phyloP scores from a whole-genome alignment of 169 alveolate species.

The Plasmodium fragile region DNA sequence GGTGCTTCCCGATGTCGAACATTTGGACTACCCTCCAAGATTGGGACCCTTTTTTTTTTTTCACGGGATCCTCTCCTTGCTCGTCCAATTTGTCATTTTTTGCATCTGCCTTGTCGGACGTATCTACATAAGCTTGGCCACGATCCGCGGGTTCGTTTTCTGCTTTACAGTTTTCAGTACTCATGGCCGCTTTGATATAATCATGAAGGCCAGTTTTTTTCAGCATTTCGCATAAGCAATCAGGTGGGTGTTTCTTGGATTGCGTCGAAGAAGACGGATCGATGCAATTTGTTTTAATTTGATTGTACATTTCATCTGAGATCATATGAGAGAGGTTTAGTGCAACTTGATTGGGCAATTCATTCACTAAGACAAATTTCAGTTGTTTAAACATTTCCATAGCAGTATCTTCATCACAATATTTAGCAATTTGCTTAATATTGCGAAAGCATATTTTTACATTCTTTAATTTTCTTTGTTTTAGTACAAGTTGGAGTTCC shows the following conservation, averaged over 20 bases:
- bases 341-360: constrained; percentile 36
- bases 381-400: constrained; percentile 9
- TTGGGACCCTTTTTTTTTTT: not conserved
- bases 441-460: constrained; percentile 3
- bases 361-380: constrained; percentile 36
- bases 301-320: constrained; percentile 44
- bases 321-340: constrained; percentile 1
- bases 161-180: not conserved
- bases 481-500: constrained; percentile 17
- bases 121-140: not conserved
- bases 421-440: constrained; percentile 24
- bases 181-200: not conserved
- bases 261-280: not conserved
- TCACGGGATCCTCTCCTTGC: not conserved
- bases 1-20: not conserved
- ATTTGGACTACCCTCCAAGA: not conserved
- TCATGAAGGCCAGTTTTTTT: constrained; percentile 1
- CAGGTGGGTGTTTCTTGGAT: not conserved
- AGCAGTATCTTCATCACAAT: constrained; percentile 52
- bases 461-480: constrained; percentile 23
- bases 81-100: not conserved
- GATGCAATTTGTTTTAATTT: not conserved
- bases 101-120: not conserved
- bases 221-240: not conserved
- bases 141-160: not conserved